Percentiles rank a stretch among this genome's conserved stretches.
Evolutionary conservation across 257 asterid species (phyloP).

Genomic region (Solanum ossicruentum): DNA sequence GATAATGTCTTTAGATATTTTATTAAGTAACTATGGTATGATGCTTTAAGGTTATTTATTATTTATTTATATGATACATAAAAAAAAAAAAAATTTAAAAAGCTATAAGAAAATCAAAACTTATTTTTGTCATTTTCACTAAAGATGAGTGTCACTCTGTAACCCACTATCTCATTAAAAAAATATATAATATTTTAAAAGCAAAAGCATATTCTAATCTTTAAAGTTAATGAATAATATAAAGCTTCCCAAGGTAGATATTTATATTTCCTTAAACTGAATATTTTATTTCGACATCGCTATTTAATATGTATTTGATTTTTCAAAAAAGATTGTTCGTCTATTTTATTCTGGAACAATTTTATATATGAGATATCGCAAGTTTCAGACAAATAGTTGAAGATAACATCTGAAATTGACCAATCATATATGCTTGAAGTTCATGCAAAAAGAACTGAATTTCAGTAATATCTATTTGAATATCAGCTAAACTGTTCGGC

Average conservation of each 20-base stretch:
- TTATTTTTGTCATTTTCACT: neutral
- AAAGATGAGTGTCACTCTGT: neutral
- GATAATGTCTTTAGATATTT: neutral
- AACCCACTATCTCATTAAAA: neutral
- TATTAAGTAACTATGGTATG: neutral
- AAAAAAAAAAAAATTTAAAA: no score
- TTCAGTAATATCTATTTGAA: no score
- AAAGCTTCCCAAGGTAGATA: neutral
- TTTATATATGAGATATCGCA: neutral
- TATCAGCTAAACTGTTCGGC: no score
- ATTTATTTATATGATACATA: neutral
- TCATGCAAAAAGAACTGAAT: no score
- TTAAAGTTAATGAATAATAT: neutral
- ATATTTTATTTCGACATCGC: neutral
- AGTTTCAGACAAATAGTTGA: no score
- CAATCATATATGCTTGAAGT: no score
- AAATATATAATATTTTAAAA: neutral
- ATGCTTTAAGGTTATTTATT: neutral
- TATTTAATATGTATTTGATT: neutral
- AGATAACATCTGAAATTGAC: no score
- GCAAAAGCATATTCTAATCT: neutral
- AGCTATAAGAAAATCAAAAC: neutral
- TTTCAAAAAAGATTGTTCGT: fast-evolving
- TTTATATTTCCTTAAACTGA: neutral
- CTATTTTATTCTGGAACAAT: neutral